Conservation (phyloP, 2,329 filamentous ascomycete genomes). For the Aspergillus uvarum region DNA sequence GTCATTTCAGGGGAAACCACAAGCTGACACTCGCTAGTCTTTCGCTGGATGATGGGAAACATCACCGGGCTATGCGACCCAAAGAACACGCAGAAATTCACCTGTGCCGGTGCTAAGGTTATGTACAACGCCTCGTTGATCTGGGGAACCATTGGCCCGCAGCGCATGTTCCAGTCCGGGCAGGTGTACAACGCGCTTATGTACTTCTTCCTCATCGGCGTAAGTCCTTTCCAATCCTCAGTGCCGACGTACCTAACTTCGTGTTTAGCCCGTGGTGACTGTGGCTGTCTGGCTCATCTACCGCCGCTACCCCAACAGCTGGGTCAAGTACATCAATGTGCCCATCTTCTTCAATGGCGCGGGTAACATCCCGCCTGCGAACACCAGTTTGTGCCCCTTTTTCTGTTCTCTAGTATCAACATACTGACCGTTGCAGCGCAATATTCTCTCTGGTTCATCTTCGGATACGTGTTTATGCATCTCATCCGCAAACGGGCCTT, state of each 20-base stretch:
- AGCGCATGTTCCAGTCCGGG: constrained; percentile 33
- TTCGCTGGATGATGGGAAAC: constrained; percentile 34
- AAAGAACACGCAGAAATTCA: constrained; percentile 34
- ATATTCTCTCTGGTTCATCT: constrained; percentile 36
- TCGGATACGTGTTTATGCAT: constrained; percentile 35
- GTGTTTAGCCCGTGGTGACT: constrained; percentile 28
- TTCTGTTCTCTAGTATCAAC: background rate
- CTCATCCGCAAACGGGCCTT: constrained; percentile 31
- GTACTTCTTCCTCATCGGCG: constrained; percentile 36
- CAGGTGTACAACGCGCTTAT: constrained; percentile 32
- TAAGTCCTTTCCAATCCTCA: constrained; percentile 4
- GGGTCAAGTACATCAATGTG: constrained; percentile 35
- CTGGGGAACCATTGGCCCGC: constrained; percentile 36
- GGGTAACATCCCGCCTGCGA: constrained; percentile 35
- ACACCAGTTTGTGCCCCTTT: constrained; percentile 30
- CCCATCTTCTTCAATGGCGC: constrained; percentile 37
- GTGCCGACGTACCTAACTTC: background rate
- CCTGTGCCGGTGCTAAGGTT: constrained; percentile 34
- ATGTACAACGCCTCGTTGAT: constrained; percentile 36
- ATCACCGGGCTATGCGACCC: constrained; percentile 30
- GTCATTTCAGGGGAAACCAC: background rate
- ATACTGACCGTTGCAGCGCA: constrained; percentile 15
- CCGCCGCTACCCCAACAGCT: constrained; percentile 31
- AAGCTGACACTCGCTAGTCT: constrained; percentile 17
- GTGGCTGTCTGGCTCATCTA: constrained; percentile 29